These are phyloP conservation scores for Aureobasidium sp. DNA, from an alignment of 2,329 filamentous ascomycete species.

Conservation along the genomic window DNA sequence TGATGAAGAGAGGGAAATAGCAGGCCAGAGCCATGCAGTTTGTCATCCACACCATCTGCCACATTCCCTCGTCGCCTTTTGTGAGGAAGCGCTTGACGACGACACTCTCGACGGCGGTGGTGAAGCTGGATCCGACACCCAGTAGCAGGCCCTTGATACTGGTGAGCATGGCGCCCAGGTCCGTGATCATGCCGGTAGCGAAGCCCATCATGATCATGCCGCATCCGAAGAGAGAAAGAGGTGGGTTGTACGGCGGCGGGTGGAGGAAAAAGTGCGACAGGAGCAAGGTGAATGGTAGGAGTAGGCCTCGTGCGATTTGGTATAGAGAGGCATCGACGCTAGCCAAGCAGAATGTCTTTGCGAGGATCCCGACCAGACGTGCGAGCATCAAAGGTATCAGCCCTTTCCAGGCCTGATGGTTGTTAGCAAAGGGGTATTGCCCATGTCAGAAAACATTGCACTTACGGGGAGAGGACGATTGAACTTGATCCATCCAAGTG, in stretches of 20 bases:
- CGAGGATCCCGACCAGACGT: slow-evolving; percentile 3
- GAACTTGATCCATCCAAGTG: slow-evolving; percentile 7
- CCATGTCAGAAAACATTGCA: background rate
- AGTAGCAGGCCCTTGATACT: slow-evolving; percentile 9
- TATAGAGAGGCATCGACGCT: slow-evolving; percentile 7
- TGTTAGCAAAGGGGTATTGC: background rate
- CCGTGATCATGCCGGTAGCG: slow-evolving; percentile 5
- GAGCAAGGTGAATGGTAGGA: slow-evolving; percentile 5
- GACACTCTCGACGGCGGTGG: slow-evolving; percentile 9
- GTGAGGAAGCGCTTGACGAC: slow-evolving; percentile 10
- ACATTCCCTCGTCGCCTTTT: slow-evolving; percentile 10
- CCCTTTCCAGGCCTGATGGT: background rate
- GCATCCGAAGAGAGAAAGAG: slow-evolving; percentile 7
- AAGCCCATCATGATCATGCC: slow-evolving; percentile 9
- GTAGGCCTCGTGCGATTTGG: slow-evolving; percentile 8
- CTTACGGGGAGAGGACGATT: background rate
- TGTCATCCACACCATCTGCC: slow-evolving; percentile 13
- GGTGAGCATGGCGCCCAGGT: slow-evolving; percentile 8
- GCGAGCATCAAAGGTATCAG: slow-evolving; percentile 6
- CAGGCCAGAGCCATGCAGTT: slow-evolving; percentile 5
- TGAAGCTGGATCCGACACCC: slow-evolving; percentile 11
- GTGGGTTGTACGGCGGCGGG: slow-evolving; percentile 3
- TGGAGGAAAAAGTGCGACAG: slow-evolving; percentile 6
- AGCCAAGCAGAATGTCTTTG: slow-evolving; percentile 10
- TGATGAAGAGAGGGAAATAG: slow-evolving; percentile 9